A percentile compares a stretch with the other conserved stretches of the same genome.
Evolutionary conservation across 116 monocot species (phyloP).

Genomic region (Posidonia oceanica): DNA sequence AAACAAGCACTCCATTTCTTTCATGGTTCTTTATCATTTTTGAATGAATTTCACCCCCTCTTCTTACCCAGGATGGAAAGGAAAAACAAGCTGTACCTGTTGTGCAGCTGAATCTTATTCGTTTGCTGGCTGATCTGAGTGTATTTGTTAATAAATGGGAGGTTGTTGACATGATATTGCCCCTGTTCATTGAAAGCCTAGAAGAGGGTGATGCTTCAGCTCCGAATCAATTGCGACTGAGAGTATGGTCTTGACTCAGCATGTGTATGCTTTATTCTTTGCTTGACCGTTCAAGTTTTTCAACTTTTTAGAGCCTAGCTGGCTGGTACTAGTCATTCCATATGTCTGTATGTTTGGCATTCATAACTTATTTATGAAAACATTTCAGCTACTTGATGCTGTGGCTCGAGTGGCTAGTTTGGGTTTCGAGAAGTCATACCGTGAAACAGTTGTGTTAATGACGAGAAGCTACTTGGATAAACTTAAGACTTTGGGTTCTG

Average conservation of each 20-base stretch:
- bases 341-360: too few relatives aligned
- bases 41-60: background rate
- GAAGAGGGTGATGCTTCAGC: conserved; percentile 96
- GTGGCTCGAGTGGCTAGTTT: conserved; percentile 83
- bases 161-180: conserved; percentile 98
- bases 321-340: background rate
- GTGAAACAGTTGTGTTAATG: conserved; percentile 95
- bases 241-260: conserved; percentile 55
- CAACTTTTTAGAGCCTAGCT: background rate
- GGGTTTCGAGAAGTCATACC: conserved; percentile 98
- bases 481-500: conserved; percentile 58
- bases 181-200: conserved; percentile 95
- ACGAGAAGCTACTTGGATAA: conserved; percentile 95
- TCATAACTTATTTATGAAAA: too few relatives aligned
- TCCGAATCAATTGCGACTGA: conserved; percentile 81
- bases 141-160: conserved; percentile 83
- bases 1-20: too few relatives aligned
- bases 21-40: too few relatives aligned
- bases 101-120: conserved; percentile 74
- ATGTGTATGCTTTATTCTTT: conserved; percentile 14
- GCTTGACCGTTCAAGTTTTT: background rate
- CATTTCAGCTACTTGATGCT: conserved; percentile 85
- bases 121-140: conserved; percentile 72
- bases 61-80: conserved; percentile 65
- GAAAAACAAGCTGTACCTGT: conserved; percentile 56